Evolutionary conservation across 768 basidiomycete species (phyloP), one percentile per base, ranked within the genome.

Genomic region (Gyrodon lividus): DNA sequence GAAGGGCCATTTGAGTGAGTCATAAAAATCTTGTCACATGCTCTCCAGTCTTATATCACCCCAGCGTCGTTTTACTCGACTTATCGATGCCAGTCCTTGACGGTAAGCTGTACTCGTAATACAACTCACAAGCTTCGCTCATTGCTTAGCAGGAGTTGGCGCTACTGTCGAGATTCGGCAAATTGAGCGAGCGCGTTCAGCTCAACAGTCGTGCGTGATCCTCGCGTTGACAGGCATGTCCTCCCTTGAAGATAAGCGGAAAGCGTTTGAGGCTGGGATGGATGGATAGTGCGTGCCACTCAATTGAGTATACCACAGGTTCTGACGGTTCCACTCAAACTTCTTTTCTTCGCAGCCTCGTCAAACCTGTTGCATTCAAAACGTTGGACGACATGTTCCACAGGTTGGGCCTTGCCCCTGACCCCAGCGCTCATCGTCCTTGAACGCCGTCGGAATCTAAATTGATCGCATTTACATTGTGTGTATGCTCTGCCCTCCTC

Each of bases 281-380:
- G 91, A 97, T 58, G 94, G 95, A 72, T 96, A 96, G 92, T 95
- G 63, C 57, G 91, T 84, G n/a, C 7, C 40, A 5, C 9, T 3
- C 9, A 7, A 24, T 6, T n/a, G 48, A 5, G 6, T 4, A 4
- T 22, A 5, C 8, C 4, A 38, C 19, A 23, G n/a, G 24, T 20
- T 33, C 35, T 9, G 50, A 39, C 16, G 9, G 23, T 46, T 34
- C 14, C 43, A 14, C 19, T 2, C 23, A 34, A 26, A 16, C 20
- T 52, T 19, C 59, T 38, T 22, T 35, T 22, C 28, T 14, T 39
- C 55, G 0, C 55, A 95, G 93, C 62, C 79, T 96, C 17, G 91
- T 97, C 51, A 98, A 98, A 69, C 95, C 95, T 10, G 92, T 98
- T 17, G 89, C 90, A n/a, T 89, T 98, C 73, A 92, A 87, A 63